phyloP scores from a whole-genome alignment of 768 basidiomycete genomes.

The Hygrophorus pudorinus region DNA sequence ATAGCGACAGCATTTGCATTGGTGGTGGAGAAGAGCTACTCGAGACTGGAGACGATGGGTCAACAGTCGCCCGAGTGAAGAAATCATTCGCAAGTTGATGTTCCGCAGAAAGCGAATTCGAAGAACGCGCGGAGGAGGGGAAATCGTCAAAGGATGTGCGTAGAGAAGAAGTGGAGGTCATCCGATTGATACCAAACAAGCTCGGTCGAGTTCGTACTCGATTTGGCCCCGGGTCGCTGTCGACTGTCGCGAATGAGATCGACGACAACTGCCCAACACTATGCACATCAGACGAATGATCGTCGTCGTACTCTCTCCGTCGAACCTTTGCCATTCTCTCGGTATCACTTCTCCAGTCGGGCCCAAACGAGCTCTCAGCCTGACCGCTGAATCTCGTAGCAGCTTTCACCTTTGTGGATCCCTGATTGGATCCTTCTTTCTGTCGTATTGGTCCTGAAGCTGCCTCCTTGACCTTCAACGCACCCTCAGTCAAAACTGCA shows the following conservation, averaged over 20 bases:
- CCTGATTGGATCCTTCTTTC: constrained; percentile 31
- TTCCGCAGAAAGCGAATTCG: constrained; percentile 70
- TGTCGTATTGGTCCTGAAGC: constrained; percentile 52
- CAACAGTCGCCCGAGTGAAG: constrained; percentile 58
- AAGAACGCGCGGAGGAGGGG: constrained; percentile 62
- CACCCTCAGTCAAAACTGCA: constrained; percentile 28
- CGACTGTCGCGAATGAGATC: constrained; percentile 75
- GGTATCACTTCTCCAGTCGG: constrained; percentile 39
- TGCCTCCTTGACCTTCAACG: constrained; percentile 39
- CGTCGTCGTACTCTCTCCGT: constrained; percentile 79
- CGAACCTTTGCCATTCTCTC: constrained; percentile 70
- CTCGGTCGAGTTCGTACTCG: constrained; percentile 54
- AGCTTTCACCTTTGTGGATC: constrained; percentile 45
- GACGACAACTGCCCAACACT: constrained; percentile 66
- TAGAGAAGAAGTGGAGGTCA: constrained; percentile 68
- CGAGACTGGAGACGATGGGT: constrained; percentile 43
- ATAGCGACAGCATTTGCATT: constrained; percentile 63
- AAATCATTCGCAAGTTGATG: constrained; percentile 71
- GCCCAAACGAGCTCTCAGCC: constrained; percentile 21
- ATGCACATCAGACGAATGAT: constrained; percentile 80
- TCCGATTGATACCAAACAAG: constrained; percentile 58
- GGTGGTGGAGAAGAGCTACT: constrained; percentile 70
- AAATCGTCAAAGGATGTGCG: constrained; percentile 70
- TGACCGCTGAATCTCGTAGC: constrained; percentile 42
- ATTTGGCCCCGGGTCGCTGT: constrained; percentile 77